Evolutionary conservation across 2,329 filamentous ascomycete species (phyloP), one percentile per base, ranked within the genome.

Genomic region (Aspergillus proliferans): DNA sequence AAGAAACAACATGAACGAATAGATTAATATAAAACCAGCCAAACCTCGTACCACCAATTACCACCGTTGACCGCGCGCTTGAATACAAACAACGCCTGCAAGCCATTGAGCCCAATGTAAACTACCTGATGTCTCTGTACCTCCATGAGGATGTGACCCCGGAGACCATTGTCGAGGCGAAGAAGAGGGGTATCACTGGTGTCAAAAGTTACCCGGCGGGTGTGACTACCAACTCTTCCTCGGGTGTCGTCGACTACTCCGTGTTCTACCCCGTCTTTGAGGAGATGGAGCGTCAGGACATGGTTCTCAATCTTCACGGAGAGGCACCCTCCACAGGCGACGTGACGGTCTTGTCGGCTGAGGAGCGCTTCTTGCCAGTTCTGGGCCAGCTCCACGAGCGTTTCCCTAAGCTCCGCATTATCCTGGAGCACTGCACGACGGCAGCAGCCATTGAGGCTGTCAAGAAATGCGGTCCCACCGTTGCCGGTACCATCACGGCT

Each of bases 291-390:
- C 74, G 84, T 51, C 82, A 90, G 57, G 83, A 85, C 57, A 76
- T 95, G 65, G 80, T 94, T n/a, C 78, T 94, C 39, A 96, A 96
- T 71, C 76, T 97, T n/a, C 91, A 97, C 67, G 92, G 91, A 56
- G 92, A 96, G 46, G 56, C 56, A 24, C 65, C 65, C 6, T 65
- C 64, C 30, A 54, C 53, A 24, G 65, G 62, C 10, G 65, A 67
- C 44, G 73, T 80, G 51, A 81, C 78, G 0, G 76, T 81, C 26
- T 72, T 88, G 54, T 87, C 85, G 59, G 85, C 85, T 18, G 87
- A 91, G 68, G 79, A 83, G 53, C 76, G 76, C 2, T 97, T 97
- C 72, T 76, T 97, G 7, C 91, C 91, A 0, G 92, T 85, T 0
- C 76, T 96, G 30, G 75, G 80, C 54, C 78, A 80, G 15, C 79